Evolutionary conservation across 2,329 filamentous ascomycete genomes (phyloP).

Genomic region (Penicillium sp.): DNA sequence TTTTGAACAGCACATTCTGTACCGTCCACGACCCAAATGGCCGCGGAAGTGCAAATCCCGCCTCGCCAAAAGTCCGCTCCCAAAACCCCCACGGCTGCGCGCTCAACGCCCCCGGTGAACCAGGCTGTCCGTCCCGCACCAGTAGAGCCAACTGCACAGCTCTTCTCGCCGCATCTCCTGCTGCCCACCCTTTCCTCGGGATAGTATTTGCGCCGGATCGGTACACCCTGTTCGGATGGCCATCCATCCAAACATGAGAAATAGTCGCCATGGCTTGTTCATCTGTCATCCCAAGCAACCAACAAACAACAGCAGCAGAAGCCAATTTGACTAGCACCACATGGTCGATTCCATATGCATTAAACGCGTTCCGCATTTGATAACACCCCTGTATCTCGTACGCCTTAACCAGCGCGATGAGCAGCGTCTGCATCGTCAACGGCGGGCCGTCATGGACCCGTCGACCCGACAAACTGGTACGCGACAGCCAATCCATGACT

Average conservation of each 20-base stretch:
- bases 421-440: conserved; percentile 33
- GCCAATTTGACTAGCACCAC: conserved; percentile 44
- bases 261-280: conserved; percentile 36
- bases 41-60: conserved; percentile 16
- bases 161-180: conserved; percentile 41
- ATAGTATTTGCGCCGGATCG: conserved; percentile 35
- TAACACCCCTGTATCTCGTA: conserved; percentile 46
- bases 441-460: conserved; percentile 15
- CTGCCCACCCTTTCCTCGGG: conserved; percentile 45
- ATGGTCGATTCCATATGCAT: conserved; percentile 43
- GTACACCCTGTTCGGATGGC: conserved; percentile 36
- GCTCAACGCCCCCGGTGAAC: conserved; percentile 30
- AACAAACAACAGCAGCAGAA: conserved; percentile 38
- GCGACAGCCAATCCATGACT: conserved; percentile 34
- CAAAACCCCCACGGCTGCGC: conserved; percentile 39
- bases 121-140: conserved; percentile 26
- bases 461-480: conserved; percentile 5
- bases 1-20: conserved; percentile 26
- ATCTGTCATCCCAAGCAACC: conserved; percentile 37
- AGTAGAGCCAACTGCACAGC: conserved; percentile 40
- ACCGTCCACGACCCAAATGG: conserved; percentile 24
- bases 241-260: conserved; percentile 43
- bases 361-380: conserved; percentile 39
- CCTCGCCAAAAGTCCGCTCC: conserved; percentile 19
- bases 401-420: conserved; percentile 39